Conservation (phyloP, 495 filamentous ascomycete genomes). For the Daldinia concentrica region DNA sequence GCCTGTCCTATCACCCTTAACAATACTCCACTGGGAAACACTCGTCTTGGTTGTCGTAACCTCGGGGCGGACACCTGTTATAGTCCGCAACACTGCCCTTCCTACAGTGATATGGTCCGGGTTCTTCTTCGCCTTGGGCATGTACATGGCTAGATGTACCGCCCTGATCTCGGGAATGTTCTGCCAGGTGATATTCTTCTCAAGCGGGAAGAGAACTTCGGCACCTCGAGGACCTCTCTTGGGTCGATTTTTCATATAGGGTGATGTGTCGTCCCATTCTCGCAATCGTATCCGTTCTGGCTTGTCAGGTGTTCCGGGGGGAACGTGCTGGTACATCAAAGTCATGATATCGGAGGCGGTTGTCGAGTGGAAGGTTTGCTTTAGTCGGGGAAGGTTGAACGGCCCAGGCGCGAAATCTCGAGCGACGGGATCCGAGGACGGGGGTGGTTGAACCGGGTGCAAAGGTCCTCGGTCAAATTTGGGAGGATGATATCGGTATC, state of each 20-base stretch:
- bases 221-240: conserved; percentile 81
- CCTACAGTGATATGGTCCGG: conserved; percentile 77
- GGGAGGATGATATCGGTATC: conserved; percentile 92
- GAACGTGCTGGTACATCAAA: conserved; percentile 81
- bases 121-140: conserved; percentile 68
- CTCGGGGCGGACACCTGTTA: conserved; percentile 78
- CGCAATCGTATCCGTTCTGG: conserved; percentile 76
- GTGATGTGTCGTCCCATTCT: conserved; percentile 86
- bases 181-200: conserved; percentile 79
- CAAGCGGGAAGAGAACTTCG: conserved; percentile 70
- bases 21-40: conserved; percentile 70
- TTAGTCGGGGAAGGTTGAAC: conserved; percentile 85
- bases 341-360: conserved; percentile 90
- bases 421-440: conserved; percentile 83
- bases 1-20: conserved; percentile 67
- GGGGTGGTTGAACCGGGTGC: conserved; percentile 87
- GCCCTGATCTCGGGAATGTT: conserved; percentile 85
- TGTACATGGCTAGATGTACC: conserved; percentile 81
- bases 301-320: conserved; percentile 74
- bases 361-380: conserved; percentile 88
- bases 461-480: conserved; percentile 93
- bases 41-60: conserved; percentile 73
- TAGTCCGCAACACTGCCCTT: conserved; percentile 82
- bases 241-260: conserved; percentile 91
- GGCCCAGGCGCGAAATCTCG: conserved; percentile 92